Evolutionary conservation across 2,329 filamentous ascomycete species (phyloP), one percentile per base, ranked within the genome.

Genomic region (Hymenoscyphus linearis): DNA sequence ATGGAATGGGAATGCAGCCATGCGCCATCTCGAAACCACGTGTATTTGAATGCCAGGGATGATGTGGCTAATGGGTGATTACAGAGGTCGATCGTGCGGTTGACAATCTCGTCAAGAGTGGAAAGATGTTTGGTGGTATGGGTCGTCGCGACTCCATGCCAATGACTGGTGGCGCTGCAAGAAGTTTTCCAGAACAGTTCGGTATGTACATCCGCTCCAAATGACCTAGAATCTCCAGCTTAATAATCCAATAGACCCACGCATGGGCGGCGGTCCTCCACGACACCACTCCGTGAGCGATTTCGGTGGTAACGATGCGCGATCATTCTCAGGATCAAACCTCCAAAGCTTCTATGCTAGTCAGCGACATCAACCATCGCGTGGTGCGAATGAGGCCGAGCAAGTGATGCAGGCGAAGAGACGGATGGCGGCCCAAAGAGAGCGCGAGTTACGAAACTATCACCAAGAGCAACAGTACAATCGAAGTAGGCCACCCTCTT

Each of bases 401-500:
- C 93, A 97, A 80, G 91, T 97, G 86, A 91, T 96, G 84, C 95
- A 98, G 86, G 93, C 92, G 73, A 98, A 98, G 85, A 91, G 95
- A 81, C 90, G 93, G 82, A 96, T 98, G 91, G 95, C 95, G 74
- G 95, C 95, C 76, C 95, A 98, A 81, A 91, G 95, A 79, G 95
- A 99, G 83, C 90, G 93, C 79, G 95, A 99, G 82, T 88, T 99
- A 78, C 91, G 95, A 79, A 99, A 98, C 80, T 96, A 98, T 80
- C 95, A 99, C 81, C 96, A 97, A 80, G 95, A 99, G 85, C 95
- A 99, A 85, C 95, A 99, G 86, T 98, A 96, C 81, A 96, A 98
- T 83, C 88, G 93, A 91, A 97, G 95, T 98, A 91, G 86, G 89
- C 86, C 86, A 78, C 84, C 86, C 85, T 85, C 84, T 83, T 82